Evolutionary conservation across 2,329 filamentous ascomycete species (phyloP).

Genomic region (Colletotrichum gloeosporioides): DNA sequence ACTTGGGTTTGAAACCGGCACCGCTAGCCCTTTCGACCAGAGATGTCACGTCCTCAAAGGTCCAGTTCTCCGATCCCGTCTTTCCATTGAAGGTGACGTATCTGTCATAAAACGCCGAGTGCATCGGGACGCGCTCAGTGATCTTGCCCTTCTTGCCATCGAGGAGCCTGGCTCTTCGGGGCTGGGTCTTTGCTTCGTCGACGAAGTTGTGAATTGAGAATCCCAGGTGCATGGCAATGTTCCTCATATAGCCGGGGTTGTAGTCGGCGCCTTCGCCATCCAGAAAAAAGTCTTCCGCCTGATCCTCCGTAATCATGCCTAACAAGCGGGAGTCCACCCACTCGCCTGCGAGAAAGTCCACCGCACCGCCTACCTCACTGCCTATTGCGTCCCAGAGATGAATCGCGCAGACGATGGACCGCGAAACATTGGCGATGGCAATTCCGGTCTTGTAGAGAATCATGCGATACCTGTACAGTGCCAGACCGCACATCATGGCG

Average conservation of each 20-base stretch:
- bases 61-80: neutral
- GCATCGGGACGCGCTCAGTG: neutral
- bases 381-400: neutral
- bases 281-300: neutral
- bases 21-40: neutral
- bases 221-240: neutral
- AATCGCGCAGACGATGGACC: neutral
- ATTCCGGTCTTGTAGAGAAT: neutral
- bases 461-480: neutral
- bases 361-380: too few relatives aligned
- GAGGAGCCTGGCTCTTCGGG: neutral
- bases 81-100: neutral
- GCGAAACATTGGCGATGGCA: neutral
- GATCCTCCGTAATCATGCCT: neutral
- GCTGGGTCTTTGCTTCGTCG: neutral
- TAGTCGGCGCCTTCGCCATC: neutral
- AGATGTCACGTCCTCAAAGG: neutral
- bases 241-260: neutral
- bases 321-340: neutral
- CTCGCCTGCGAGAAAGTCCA: too few relatives aligned
- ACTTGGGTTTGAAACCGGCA: neutral
- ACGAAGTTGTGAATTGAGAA: neutral
- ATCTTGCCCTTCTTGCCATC: neutral
- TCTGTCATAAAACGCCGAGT: neutral
- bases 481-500: neutral